Evolutionary conservation across 1,284 basidiomycete genomes (phyloP).

Genomic region (Marasmius sp.): DNA sequence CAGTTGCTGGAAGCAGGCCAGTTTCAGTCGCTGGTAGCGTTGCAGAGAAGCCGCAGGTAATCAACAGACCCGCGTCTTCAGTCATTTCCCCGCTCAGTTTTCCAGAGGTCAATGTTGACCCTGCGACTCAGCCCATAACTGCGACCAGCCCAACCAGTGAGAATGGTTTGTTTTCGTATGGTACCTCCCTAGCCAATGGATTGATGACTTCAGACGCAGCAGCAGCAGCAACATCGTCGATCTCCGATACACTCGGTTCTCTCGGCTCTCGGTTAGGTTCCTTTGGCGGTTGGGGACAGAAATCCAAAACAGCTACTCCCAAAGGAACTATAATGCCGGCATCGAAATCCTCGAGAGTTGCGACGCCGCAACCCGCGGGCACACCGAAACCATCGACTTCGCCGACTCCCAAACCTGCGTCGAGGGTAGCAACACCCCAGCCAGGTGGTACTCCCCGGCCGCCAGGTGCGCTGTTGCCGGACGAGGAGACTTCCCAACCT

Average conservation of each 20-base stretch:
- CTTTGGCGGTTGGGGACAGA: background rate
- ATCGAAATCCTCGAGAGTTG: background rate
- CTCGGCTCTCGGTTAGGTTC: background rate
- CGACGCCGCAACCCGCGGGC: background rate
- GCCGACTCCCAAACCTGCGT: background rate
- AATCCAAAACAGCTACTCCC: background rate
- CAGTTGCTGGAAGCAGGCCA: background rate
- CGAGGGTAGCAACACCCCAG: constrained; percentile 1
- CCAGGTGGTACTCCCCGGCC: background rate
- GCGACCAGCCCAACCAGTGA: background rate
- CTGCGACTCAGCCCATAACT: constrained; percentile 2
- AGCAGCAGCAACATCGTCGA: background rate
- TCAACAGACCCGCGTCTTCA: constrained; percentile 3
- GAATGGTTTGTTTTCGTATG: background rate
- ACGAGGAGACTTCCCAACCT: no score
- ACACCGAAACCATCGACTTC: constrained; percentile 1
- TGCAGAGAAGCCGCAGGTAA: constrained; percentile 3
- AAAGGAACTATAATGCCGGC: background rate
- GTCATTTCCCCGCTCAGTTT: constrained; percentile 10
- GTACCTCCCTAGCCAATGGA: background rate
- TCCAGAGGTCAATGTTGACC: constrained; percentile 4
- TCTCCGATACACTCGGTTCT: background rate
- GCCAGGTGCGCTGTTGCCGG: no score
- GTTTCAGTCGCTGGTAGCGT: background rate
- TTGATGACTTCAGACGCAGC: background rate